A percentile compares a stretch with the other conserved stretches of the same genome.
These are phyloP conservation scores for Calonectria fujianensis DNA, from an alignment of 2,329 filamentous ascomycete species.

Conservation along the genomic window DNA sequence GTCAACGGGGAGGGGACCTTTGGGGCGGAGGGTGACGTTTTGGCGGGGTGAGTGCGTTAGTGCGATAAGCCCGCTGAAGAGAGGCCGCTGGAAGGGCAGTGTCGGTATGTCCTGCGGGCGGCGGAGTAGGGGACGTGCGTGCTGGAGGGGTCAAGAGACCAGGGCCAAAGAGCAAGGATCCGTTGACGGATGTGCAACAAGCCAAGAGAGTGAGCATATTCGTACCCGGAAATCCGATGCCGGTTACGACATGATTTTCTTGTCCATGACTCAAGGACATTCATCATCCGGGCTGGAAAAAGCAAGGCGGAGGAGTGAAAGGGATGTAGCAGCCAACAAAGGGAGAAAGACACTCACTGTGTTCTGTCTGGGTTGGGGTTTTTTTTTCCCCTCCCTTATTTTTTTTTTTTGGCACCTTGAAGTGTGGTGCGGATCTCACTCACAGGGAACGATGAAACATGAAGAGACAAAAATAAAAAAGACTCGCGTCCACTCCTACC, in stretches of 20 bases:
- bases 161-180: constrained; percentile 33
- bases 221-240: constrained; percentile 25
- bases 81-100: constrained; percentile 22
- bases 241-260: constrained; percentile 15
- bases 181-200: constrained; percentile 24
- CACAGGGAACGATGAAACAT: constrained; percentile 8
- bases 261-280: neutral
- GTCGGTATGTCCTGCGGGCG: constrained; percentile 16
- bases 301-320: neutral
- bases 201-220: constrained; percentile 1
- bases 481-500: neutral
- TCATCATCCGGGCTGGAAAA: neutral
- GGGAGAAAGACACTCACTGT: neutral
- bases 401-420: constrained; percentile 8
- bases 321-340: neutral
- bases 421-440: neutral
- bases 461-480: constrained; percentile 9
- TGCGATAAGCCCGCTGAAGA: constrained; percentile 30
- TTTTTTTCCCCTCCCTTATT: neutral
- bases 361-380: neutral
- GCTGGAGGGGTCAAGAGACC: constrained; percentile 23
- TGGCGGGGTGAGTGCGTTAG: constrained; percentile 41
- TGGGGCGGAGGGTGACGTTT: constrained; percentile 52
- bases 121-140: constrained; percentile 26
- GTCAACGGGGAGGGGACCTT: constrained; percentile 48